phyloP scores from a whole-genome alignment of 306 rosid species.

The Bauhinia variegata region DNA sequence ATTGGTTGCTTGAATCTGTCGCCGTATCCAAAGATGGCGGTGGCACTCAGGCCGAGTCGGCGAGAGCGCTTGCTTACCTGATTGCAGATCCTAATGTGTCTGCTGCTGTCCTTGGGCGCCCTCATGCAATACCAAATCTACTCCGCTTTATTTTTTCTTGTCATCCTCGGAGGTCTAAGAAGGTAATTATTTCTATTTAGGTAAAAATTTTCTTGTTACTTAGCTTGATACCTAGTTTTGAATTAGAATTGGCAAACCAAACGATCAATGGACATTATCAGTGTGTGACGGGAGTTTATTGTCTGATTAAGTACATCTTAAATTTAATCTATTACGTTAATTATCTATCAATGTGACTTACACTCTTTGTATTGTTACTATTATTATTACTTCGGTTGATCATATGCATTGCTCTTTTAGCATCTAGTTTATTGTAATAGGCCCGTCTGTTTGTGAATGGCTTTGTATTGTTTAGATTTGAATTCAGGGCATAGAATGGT shows the following conservation, averaged over 20 bases:
- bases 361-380: not conserved
- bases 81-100: conserved; percentile 88
- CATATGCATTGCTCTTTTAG: not conserved
- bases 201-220: not conserved
- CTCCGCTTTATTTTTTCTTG: conserved; percentile 86
- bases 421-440: not conserved
- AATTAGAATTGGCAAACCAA: conserved; percentile 16
- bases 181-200: conserved; percentile 46
- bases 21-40: conserved; percentile 68
- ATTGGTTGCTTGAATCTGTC: conserved; percentile 91
- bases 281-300: conserved; percentile 6
- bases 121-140: conserved; percentile 82
- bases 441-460: not conserved
- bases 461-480: not conserved
- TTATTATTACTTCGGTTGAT: not conserved
- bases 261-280: conserved; percentile 13
- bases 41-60: conserved; percentile 87
- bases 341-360: not conserved
- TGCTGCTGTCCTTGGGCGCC: conserved; percentile 75
- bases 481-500: not conserved
- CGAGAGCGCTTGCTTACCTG: conserved; percentile 91
- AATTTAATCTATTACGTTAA: not conserved
- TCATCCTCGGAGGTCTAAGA: conserved; percentile 80
- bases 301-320: not conserved
- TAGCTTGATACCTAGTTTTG: conserved; percentile 21